phyloP scores from a whole-genome alignment of 148 eudicot species.

The Cornus controversa region DNA sequence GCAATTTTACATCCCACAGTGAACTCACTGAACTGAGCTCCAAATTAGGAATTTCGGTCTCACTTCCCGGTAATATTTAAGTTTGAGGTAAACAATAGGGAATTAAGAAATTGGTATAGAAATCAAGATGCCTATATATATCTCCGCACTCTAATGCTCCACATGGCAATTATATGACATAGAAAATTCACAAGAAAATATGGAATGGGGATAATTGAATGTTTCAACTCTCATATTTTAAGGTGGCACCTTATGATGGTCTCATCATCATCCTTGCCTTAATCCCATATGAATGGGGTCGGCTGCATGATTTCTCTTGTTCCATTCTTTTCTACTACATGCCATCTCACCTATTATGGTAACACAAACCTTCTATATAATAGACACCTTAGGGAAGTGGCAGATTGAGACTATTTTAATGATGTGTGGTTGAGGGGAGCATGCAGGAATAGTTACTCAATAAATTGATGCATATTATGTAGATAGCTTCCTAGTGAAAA shows the following conservation, averaged over 20 bases:
- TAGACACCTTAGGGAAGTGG: not conserved
- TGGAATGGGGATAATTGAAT: not conserved
- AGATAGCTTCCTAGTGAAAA: not conserved
- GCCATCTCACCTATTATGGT: too few species aligned
- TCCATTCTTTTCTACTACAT: too few species aligned
- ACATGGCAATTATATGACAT: not conserved
- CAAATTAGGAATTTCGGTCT: not conserved
- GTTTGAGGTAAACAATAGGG: not conserved
- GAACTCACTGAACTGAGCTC: not conserved
- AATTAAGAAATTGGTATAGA: not conserved
- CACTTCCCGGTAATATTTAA: not conserved
- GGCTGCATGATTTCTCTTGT: too few species aligned
- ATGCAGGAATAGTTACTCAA: not conserved
- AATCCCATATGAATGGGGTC: too few species aligned
- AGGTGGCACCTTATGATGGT: not conserved
- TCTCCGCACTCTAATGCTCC: not conserved
- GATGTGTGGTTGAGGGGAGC: not conserved
- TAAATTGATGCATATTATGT: not conserved
- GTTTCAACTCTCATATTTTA: not conserved
- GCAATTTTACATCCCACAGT: too few species aligned
- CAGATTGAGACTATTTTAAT: not conserved
- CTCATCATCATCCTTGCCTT: too few species aligned
- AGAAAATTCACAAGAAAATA: not conserved
- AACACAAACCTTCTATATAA: not conserved
- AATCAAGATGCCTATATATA: not conserved